phyloP scores from a whole-genome alignment of 495 filamentous ascomycete genomes.

The Tuber borchii region DNA sequence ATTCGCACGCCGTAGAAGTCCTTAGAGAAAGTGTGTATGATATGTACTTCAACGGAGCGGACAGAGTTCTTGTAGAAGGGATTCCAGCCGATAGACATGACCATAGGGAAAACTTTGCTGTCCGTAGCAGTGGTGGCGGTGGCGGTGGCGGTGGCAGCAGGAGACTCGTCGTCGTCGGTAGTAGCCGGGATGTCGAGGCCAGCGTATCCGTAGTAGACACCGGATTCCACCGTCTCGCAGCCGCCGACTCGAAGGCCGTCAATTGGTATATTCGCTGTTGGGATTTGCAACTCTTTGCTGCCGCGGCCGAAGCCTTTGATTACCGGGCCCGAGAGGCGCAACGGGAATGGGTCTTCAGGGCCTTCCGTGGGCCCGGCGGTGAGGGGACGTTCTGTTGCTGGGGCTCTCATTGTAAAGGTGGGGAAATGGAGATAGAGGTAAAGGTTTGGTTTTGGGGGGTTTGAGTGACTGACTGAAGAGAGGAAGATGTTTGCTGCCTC shows the following conservation, averaged over 20 bases:
- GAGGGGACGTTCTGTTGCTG: conserved; percentile 49
- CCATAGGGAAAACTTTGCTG: conserved; percentile 69
- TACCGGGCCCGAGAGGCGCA: conserved; percentile 72
- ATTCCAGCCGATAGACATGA: conserved; percentile 94
- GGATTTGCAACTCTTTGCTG: conserved; percentile 90
- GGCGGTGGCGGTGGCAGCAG: neutral
- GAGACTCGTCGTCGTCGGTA: neutral
- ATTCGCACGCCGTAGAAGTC: conserved; percentile 83
- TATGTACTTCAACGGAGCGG: conserved; percentile 81
- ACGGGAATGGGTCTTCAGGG: conserved; percentile 70
- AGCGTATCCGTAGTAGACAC: conserved; percentile 90
- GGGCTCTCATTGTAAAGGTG: conserved; percentile 29
- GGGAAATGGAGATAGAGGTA: neutral
- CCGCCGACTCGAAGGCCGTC: conserved; percentile 61
- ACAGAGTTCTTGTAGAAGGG: conserved; percentile 85
- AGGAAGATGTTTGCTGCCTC: too few relatives aligned
- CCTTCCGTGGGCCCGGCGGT: conserved; percentile 64
- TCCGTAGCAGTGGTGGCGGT: neutral
- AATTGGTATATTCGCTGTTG: conserved; percentile 92
- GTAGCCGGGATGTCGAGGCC: conserved; percentile 52
- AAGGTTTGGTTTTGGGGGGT: neutral
- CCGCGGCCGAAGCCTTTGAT: conserved; percentile 92
- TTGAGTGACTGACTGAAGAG: neutral
- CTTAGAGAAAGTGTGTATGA: conserved; percentile 62
- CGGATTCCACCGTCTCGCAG: conserved; percentile 61